Evolutionary conservation across 1,284 basidiomycete species (phyloP), one percentile per base, ranked within the genome.

Genomic region (Ceratobasidium sp.): DNA sequence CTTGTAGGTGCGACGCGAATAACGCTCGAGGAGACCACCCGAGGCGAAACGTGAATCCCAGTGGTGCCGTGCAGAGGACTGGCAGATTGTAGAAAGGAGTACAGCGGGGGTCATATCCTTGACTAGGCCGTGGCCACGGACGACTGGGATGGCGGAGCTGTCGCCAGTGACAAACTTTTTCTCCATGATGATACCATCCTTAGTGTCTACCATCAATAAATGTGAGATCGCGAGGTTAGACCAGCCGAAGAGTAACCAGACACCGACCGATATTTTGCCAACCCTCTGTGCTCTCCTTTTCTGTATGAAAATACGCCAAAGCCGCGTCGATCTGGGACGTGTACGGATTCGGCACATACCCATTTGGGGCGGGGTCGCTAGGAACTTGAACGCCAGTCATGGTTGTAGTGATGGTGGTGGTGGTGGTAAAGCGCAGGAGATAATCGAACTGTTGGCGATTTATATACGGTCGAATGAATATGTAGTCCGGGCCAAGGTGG

Each of bases 211-310:
- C 24, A 8, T 16, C 11, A 64, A 24, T 11, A 29, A 62, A n/a
- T 39, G 19, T 37, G 7, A 24, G n/a, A 53, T 64, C 14, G 39
- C 2, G 16, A 6, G 34, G 27, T 51, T 1, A 43, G 9, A 37
- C 69, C 6, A 43, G 4, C 19, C 13, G n/a, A 22, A 48, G n/a
- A 49, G 19, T 65, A 37, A 29, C 19, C 8, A 7, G 22, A 1
- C 22, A 64, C 61, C 0, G 54, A 77, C 77, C 77, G 37, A 78
- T 77, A 5, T 66, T 64, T 27, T 65, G 51, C 77, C 77, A 78
- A 4, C 77, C 77, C 24, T 77, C 74, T 9, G 56, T 68, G 29
- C 75, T 75, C 14, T 37, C 56, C n/a, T 75, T 65, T 58, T 78
- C 77, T 1, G 68, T 27, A 16, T 64, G 64, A 8, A 77, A 56